These are phyloP conservation scores for Suillus subluteus DNA, from an alignment of 768 basidiomycete genomes.

Conservation along the genomic window DNA sequence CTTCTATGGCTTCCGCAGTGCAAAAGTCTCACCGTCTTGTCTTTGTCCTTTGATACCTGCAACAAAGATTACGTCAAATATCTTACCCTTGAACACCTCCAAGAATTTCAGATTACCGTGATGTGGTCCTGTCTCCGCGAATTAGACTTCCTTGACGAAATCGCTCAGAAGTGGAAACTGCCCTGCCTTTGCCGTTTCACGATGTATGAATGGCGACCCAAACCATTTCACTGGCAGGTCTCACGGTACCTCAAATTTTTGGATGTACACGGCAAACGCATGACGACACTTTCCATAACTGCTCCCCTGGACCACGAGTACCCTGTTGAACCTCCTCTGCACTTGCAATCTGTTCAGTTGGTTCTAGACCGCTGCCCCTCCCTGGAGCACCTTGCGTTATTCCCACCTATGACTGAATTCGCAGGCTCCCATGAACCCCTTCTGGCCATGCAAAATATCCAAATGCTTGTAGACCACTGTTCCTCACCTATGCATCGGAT, in stretches of 20 bases:
- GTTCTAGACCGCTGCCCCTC: slow-evolving; percentile 9
- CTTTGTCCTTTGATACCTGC: neutral
- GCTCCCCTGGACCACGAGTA: neutral
- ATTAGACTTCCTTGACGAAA: neutral
- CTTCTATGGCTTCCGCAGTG: slow-evolving; percentile 1
- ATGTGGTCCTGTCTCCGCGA: neutral
- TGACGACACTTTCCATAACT: slow-evolving; percentile 8
- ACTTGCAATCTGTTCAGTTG: neutral
- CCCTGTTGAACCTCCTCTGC: neutral
- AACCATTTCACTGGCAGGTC: neutral
- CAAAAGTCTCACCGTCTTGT: slow-evolving; percentile 6
- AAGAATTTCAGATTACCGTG: slow-evolving; percentile 9
- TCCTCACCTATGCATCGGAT: neutral
- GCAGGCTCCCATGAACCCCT: neutral
- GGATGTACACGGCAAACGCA: neutral
- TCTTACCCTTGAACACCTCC: neutral
- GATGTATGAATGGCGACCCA: neutral
- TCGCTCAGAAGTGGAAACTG: neutral
- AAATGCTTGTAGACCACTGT: neutral
- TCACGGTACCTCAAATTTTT: slow-evolving; percentile 6
- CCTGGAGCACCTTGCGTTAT: slow-evolving; percentile 8
- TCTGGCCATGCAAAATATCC: neutral
- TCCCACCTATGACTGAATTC: neutral
- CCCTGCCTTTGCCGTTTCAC: slow-evolving; percentile 4
- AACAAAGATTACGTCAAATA: too few relatives aligned